Base-by-base conservation (phyloP, 2,329 filamentous ascomycete genomes). In the Alternaria sp. region DNA sequence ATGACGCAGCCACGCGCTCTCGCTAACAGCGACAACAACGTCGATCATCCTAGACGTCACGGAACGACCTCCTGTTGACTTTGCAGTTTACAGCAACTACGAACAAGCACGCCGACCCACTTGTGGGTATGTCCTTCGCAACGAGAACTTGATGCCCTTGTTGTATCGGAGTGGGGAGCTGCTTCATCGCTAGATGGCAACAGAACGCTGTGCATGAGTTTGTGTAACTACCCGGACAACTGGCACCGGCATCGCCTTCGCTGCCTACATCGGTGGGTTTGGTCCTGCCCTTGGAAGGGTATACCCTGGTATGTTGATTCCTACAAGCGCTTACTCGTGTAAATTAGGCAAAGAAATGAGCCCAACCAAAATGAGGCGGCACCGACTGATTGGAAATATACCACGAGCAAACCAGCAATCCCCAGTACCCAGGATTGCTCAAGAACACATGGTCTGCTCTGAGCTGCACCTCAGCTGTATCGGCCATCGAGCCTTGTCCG, bases 21-120 rank as follows among this genome's bases (percentile, higher is more conserved):
- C 59, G 57, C 66, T 59, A 54, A 59, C 54, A 62, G 49, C 46
- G 52, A 53, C 41, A 18, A 22, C 45, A 22, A 48, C 50, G 62
- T 63, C 64, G 61, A 70, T 71, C 64, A 69, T 70, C 63, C 67
- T 49, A 49, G 50, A 53, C 43, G 27, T 46, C 48, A 48, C 32
- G 57, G 44, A 51, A 45, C 22, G 25, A 49, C 20, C 14, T 25
- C 12, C 32, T 30, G 10, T 28, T 9, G 27, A 16, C 41, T 38
- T 41, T 41, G 28, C 25, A 28, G 28, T 54, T 36, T 54, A 32
- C 20, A 25, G 45, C 44, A 16, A 54, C 36, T 45, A 41, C 34
- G 12, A 48, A 28, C 34, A 30, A 18, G 34, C 50, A 28, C 5
- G 9, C 18, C 14, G 46, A 41, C 9, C 28, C 25, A 18, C 18